phyloP scores from a whole-genome alignment of 805 yeast species.

The Metschnikowia lochheadii region DNA sequence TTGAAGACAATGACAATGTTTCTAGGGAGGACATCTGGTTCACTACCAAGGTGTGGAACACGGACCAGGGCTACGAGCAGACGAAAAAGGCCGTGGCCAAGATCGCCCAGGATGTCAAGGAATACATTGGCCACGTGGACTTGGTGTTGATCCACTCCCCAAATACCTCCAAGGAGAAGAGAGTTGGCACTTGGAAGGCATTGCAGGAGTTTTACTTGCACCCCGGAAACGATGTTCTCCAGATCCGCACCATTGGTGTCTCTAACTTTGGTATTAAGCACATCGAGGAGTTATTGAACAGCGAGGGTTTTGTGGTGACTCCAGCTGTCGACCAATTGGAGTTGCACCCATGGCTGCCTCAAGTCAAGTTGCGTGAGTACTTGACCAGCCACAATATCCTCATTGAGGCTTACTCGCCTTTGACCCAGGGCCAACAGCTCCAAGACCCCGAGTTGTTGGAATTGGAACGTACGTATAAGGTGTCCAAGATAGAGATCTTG shows the following conservation, averaged over 20 bases:
- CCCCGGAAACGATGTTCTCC: slow-evolving; percentile 48
- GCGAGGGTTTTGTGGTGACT: slow-evolving; percentile 45
- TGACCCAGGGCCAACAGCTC: slow-evolving; percentile 58
- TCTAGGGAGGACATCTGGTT: slow-evolving; percentile 33
- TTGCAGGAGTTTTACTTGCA: slow-evolving; percentile 64
- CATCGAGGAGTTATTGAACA: slow-evolving; percentile 53
- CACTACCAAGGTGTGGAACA: slow-evolving; percentile 32
- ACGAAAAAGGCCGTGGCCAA: slow-evolving; percentile 57
- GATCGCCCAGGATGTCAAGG: slow-evolving; percentile 48
- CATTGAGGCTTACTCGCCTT: slow-evolving; percentile 78
- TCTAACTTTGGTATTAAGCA: slow-evolving; percentile 66
- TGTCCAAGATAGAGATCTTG: slow-evolving; percentile 58
- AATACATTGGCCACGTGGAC: slow-evolving; percentile 36
- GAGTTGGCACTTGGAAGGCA: slow-evolving; percentile 66
- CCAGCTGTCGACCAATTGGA: slow-evolving; percentile 82
- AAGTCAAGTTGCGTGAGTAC: slow-evolving; percentile 58
- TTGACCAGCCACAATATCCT: slow-evolving; percentile 52
- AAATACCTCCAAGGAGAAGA: slow-evolving; percentile 25
- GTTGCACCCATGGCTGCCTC: slow-evolving; percentile 78
- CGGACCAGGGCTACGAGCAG: slow-evolving; percentile 39
- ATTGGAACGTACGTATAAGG: slow-evolving; percentile 47
- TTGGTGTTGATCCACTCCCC: slow-evolving; percentile 54
- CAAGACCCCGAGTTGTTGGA: slow-evolving; percentile 49
- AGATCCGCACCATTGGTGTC: slow-evolving; percentile 67
- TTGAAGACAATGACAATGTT: slow-evolving; percentile 35